These are phyloP conservation scores for Colletotrichum lupini DNA, from an alignment of 2,329 filamentous ascomycete genomes.

Conservation along the genomic window DNA sequence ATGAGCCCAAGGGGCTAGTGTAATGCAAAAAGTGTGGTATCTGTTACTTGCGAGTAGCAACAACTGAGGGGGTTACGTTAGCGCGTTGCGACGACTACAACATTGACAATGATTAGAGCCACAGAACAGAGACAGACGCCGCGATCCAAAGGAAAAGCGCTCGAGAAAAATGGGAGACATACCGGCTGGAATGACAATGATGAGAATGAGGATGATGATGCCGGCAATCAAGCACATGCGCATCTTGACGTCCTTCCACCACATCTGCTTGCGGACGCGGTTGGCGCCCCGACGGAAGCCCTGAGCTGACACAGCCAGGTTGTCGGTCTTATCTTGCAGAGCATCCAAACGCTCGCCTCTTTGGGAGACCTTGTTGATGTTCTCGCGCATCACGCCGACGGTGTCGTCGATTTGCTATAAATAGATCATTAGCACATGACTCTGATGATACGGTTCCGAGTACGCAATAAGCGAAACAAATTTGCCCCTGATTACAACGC, in stretches of 20 bases:
- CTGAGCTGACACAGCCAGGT: constrained; percentile 91
- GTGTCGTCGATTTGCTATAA: constrained; percentile 95
- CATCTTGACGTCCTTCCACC: constrained; percentile 99
- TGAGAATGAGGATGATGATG: constrained; percentile 88
- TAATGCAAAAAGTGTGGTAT: constrained; percentile 36
- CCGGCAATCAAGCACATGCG: constrained; percentile 93
- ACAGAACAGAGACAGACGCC: constrained; percentile 1
- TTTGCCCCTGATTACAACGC: constrained; percentile 23
- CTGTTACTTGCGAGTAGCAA: constrained; percentile 54
- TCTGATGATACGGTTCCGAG: constrained; percentile 12
- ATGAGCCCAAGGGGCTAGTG: constrained; percentile 39
- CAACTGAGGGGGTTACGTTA: constrained; percentile 48
- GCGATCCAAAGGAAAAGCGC: constrained; percentile 34
- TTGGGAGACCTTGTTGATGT: constrained; percentile 96
- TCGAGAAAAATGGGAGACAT: constrained; percentile 50
- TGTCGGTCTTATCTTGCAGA: constrained; percentile 94
- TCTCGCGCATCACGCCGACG: constrained; percentile 94
- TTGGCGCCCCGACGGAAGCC: constrained; percentile 97
- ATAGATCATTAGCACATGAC: constrained; percentile 35
- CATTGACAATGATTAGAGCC: constrained; percentile 18
- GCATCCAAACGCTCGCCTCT: constrained; percentile 90
- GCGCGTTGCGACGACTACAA: constrained; percentile 49
- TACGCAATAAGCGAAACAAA: constrained; percentile 15
- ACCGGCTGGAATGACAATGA: constrained; percentile 96
- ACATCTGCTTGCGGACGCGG: constrained; percentile 97